Evolutionary conservation across 768 basidiomycete genomes (phyloP).

Genomic region (Multifurca ochricompacta): DNA sequence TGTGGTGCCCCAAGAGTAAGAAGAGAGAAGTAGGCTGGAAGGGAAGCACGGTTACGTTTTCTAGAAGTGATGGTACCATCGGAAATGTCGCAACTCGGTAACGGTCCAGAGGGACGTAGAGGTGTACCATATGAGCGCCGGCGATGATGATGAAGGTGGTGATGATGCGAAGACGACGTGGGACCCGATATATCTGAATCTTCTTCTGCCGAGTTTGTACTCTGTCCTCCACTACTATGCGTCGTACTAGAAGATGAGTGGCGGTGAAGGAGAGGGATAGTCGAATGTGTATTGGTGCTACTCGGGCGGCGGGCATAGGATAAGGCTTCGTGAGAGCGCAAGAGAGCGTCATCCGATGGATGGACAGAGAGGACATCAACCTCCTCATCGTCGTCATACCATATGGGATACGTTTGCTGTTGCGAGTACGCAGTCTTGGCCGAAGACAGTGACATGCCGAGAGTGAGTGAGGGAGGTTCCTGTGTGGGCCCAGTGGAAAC

Average conservation of each 20-base stretch:
- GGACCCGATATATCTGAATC: slow-evolving; percentile 11
- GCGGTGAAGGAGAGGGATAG: slow-evolving; percentile 20
- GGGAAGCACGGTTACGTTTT: slow-evolving; percentile 19
- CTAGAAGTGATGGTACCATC: slow-evolving; percentile 13
- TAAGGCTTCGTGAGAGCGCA: slow-evolving; percentile 8
- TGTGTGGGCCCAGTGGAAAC: not conserved
- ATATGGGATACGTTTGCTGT: slow-evolving; percentile 10
- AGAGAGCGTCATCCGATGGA: not conserved
- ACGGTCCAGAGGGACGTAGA: not conserved
- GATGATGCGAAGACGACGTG: slow-evolving; percentile 7
- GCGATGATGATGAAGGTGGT: slow-evolving; percentile 9
- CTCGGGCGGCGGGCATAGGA: slow-evolving; percentile 22
- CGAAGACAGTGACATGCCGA: slow-evolving; percentile 13
- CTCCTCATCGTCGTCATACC: slow-evolving; percentile 20
- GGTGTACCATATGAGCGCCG: slow-evolving; percentile 10
- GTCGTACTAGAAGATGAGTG: slow-evolving; percentile 15
- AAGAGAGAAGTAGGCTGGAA: slow-evolving; percentile 24
- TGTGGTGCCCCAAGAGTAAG: slow-evolving; percentile 18
- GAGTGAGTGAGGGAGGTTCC: slow-evolving; percentile 14
- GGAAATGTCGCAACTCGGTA: not conserved
- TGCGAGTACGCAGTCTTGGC: slow-evolving; percentile 13
- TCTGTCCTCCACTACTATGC: slow-evolving; percentile 7
- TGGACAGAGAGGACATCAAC: slow-evolving; percentile 1
- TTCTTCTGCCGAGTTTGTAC: slow-evolving; percentile 10
- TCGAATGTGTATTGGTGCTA: slow-evolving; percentile 22